phyloP scores from a whole-genome alignment of 2,329 filamentous ascomycete genomes.

The Keithomyces neogunnii region DNA sequence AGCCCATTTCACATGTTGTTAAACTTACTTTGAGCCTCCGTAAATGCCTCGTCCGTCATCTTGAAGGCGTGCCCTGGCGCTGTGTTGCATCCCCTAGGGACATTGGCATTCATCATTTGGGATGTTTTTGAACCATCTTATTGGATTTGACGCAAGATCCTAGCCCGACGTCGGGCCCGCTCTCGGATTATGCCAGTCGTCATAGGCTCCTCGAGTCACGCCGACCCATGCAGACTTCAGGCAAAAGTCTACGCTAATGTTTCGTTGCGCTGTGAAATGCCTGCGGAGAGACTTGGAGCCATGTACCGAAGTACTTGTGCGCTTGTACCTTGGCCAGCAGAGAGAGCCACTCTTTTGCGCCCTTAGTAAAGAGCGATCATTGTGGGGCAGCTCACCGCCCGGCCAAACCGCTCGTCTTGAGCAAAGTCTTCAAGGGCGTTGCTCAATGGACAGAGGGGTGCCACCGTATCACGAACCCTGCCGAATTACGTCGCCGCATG shows the following conservation, averaged over 20 bases:
- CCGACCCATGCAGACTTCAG: neutral
- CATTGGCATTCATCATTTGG: constrained; percentile 6
- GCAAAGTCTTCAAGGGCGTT: no score
- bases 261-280: neutral
- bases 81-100: constrained; percentile 2
- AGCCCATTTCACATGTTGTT: constrained; percentile 1
- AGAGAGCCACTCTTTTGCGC: neutral
- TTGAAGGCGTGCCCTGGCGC: constrained; percentile 6
- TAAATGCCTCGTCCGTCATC: constrained; percentile 13
- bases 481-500: no score
- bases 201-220: constrained; percentile 4
- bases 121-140: constrained; percentile 3
- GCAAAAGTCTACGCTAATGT: constrained; percentile 1
- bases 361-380: neutral
- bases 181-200: constrained; percentile 1
- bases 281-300: neutral
- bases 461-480: no score
- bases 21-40: constrained; percentile 8
- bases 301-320: neutral
- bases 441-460: no score
- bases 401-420: neutral
- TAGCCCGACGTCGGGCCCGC: constrained; percentile 5
- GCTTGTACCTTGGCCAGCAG: neutral
- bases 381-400: constrained; percentile 4
- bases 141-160: constrained; percentile 7